Conservation (phyloP, 2,329 filamentous ascomycete genomes). For the Pseudomassariella vexata region DNA sequence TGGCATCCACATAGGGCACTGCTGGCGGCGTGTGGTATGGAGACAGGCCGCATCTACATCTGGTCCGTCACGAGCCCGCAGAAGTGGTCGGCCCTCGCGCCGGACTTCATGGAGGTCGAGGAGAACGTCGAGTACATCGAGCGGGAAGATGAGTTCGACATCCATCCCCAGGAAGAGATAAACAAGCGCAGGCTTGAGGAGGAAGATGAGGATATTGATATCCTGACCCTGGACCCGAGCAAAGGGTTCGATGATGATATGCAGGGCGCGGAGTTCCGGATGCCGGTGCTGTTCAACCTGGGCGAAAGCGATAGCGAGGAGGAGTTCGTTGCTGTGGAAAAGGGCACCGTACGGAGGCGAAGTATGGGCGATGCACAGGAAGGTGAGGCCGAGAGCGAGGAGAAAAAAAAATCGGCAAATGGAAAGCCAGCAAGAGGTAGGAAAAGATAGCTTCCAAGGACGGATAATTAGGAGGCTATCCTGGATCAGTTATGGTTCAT, state of each 20-base stretch:
- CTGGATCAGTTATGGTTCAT: neutral
- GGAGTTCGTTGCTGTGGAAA: slow-evolving; percentile 64
- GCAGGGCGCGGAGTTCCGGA: slow-evolving; percentile 62
- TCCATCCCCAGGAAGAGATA: slow-evolving; percentile 90
- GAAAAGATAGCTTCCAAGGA: slow-evolving; percentile 26
- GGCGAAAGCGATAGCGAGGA: slow-evolving; percentile 95
- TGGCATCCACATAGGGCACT: slow-evolving; percentile 90
- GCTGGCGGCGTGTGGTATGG: slow-evolving; percentile 84
- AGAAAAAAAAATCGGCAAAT: slow-evolving; percentile 25
- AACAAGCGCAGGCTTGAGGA: slow-evolving; percentile 84
- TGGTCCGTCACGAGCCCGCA: slow-evolving; percentile 96
- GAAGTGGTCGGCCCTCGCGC: slow-evolving; percentile 93
- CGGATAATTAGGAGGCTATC: neutral
- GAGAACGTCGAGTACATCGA: slow-evolving; percentile 98
- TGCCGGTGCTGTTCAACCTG: slow-evolving; percentile 90
- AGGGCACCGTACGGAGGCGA: slow-evolving; percentile 80
- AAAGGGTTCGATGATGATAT: slow-evolving; percentile 55
- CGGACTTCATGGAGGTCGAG: slow-evolving; percentile 95
- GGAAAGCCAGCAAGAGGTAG: slow-evolving; percentile 33
- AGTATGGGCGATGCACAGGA: slow-evolving; percentile 71
- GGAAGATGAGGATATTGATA: slow-evolving; percentile 91
- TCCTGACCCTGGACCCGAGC: slow-evolving; percentile 68
- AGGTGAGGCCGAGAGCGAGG: slow-evolving; percentile 44
- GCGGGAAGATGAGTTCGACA: slow-evolving; percentile 95
- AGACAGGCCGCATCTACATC: slow-evolving; percentile 88